phyloP scores from a whole-genome alignment of 2,329 filamentous ascomycete genomes.

The Periconia digitata region DNA sequence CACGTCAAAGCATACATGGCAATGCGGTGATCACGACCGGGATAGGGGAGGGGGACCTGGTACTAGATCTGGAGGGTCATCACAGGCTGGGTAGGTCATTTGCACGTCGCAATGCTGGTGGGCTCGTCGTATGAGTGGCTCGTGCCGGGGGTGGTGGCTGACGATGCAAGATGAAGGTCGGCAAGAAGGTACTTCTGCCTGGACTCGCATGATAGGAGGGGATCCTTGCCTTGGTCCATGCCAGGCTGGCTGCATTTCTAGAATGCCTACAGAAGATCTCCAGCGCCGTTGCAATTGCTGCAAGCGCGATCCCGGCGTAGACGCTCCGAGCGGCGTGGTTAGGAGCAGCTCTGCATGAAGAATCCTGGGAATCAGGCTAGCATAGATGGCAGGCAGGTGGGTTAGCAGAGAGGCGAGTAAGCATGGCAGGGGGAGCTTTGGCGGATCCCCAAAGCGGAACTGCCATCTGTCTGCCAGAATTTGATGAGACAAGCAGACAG shows the following conservation, averaged over 20 bases:
- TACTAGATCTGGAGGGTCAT: conserved; percentile 42
- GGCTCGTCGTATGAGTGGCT: conserved; percentile 42
- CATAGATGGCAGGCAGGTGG: conserved; percentile 17
- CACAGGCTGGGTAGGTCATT: conserved; percentile 39
- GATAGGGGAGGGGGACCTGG: conserved; percentile 35
- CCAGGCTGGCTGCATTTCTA: conserved; percentile 44
- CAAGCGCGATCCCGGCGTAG: conserved; percentile 38
- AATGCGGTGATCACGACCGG: conserved; percentile 48
- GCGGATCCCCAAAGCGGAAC: conserved; percentile 35
- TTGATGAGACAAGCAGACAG: conserved; percentile 29
- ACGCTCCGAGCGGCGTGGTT: conserved; percentile 33
- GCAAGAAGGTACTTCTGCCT: conserved; percentile 34
- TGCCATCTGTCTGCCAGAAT: conserved; percentile 38
- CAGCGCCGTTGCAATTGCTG: conserved; percentile 42
- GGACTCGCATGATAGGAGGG: conserved; percentile 30
- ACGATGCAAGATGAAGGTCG: conserved; percentile 41
- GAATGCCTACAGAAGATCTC: conserved; percentile 46
- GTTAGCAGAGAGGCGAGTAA: too few species aligned
- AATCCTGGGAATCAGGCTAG: conserved; percentile 36
- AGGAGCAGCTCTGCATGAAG: conserved; percentile 38
- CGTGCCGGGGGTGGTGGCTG: conserved; percentile 27
- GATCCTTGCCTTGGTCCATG: conserved; percentile 26
- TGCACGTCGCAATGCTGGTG: conserved; percentile 39
- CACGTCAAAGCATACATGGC: conserved; percentile 48
- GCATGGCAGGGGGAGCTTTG: conserved; percentile 27